Evolutionary conservation across 2,329 filamentous ascomycete genomes (phyloP), one percentile per base, ranked within the genome.

Genomic region (Juglanconis oblonga): DNA sequence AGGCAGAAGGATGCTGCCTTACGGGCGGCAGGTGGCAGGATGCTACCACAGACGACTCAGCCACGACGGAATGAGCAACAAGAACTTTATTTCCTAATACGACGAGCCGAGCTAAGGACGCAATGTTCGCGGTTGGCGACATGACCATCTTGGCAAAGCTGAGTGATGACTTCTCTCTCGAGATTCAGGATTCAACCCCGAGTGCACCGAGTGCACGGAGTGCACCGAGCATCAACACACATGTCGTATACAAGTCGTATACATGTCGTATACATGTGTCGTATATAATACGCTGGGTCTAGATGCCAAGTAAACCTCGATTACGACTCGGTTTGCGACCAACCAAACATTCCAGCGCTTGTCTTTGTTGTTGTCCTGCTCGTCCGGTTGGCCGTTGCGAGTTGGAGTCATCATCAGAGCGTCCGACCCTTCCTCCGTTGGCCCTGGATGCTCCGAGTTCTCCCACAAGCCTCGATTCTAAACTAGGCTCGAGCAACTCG

Each of bases 271-370:
- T 51, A 51, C 33, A n/a, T 51, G 33, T n/a, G 33, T 36, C n/a
- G 17, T 38, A 51, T 33, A 32, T 51, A 51, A 24, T 40, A 17
- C 8, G 36, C 44, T 29, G 35, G 40, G 29, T 17, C 42, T 33
- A 55, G 47, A 45, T 55, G 52, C 45, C 57, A 51, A 59, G 36
- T 4, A 13, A 47, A 32, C 31, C 54, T 50, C 52, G 47, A 33
- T 48, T 42, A 24, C 29, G n/a, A 49, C 24, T 52, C 59, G 55
- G 59, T 42, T 51, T 48, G 55, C 55, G 24, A 32, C 59, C 59
- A 59, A 62, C 52, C 59, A 62, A 44, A 42, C 35, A 52, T 9
- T 29, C 7, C 33, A 44, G 29, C 8, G 52, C n/a, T 33, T 47
- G 24, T 24, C 17, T 24, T 24, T 24, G 17, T 24, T 24, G 17